Base-by-base conservation (phyloP, 495 filamentous ascomycete species). In the Podospora pseudocomata region DNA sequence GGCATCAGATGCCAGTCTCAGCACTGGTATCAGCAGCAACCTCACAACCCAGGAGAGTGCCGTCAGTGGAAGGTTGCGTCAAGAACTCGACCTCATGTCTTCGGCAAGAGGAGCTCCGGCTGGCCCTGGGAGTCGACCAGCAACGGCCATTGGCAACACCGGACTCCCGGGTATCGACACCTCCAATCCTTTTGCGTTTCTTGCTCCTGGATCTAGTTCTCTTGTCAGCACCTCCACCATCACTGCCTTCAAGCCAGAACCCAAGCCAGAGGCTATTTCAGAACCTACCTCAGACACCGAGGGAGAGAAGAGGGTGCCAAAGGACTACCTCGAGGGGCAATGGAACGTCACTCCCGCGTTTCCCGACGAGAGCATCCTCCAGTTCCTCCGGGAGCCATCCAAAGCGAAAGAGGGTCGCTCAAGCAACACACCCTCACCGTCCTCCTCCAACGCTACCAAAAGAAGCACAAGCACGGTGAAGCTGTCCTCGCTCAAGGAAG, bases 131-230 rank as follows among this genome's bases (percentile, higher is more conserved):
- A 28, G 59, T 61, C 26, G 5, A 5, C n/a, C 23, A 18, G 26
- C 26, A 61, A 61, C 32, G 7, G 15, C 34, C 61, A 61, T 4
- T 11, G 39, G 39, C 7, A 18, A 61, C 19, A 26, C 59, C 23
- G 59, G 56, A 18, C 59, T 61, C 5, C 59, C 59, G 15, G 23
- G 27, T 9, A 61, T 61, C 15, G 59, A 61, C 59, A 61, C 59
- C 16, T 61, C 59, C 16, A 61, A 32, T 16, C 59, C 59, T 5
- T 61, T 61, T 61, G 59, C 59, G 1, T 61, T 15, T 28, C 26
- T 61, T 32, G 27, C 56, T 4, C 20, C 19, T 18, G 5, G 56
- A 5, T 58, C 56, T 11, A 27, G 27, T 27, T 28, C 27, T 5
- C 27, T 27, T 5, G 27, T 61, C 23, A 58, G 56, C 56, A 58